phyloP scores from a whole-genome alignment of 2,329 filamentous ascomycete genomes.

The Arthrinium puccinioides region DNA sequence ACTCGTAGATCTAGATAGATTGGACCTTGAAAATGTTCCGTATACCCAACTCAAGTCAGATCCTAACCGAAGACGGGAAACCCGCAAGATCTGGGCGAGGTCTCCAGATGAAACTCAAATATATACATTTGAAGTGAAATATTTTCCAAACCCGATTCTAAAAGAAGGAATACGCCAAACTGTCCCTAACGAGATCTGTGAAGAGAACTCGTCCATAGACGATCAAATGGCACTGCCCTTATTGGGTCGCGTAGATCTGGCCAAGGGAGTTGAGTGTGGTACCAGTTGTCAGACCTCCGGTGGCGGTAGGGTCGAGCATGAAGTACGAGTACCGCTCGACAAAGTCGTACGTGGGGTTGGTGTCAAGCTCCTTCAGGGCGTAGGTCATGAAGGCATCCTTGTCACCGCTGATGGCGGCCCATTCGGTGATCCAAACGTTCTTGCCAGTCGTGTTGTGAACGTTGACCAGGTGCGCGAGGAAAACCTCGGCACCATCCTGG shows the following conservation, averaged over 20 bases:
- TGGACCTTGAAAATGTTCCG: slow-evolving; percentile 1
- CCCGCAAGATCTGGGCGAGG: neutral
- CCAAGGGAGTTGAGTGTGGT: slow-evolving; percentile 38
- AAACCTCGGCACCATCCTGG: slow-evolving; percentile 33
- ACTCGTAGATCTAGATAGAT: slow-evolving; percentile 1
- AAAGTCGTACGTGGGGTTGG: slow-evolving; percentile 34
- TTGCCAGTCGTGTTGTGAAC: slow-evolving; percentile 37
- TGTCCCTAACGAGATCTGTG: slow-evolving; percentile 10
- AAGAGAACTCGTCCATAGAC: too few species aligned
- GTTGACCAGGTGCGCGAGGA: slow-evolving; percentile 46
- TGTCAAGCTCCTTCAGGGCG: slow-evolving; percentile 41
- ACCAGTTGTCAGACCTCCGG: slow-evolving; percentile 33
- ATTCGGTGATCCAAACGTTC: slow-evolving; percentile 59
- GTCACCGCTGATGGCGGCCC: slow-evolving; percentile 42
- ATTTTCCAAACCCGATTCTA: slow-evolving; percentile 6
- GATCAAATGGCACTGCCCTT: slow-evolving; percentile 4
- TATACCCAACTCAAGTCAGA: slow-evolving; percentile 1
- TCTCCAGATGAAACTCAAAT: slow-evolving; percentile 6
- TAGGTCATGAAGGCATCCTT: slow-evolving; percentile 41
- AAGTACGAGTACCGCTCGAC: slow-evolving; percentile 53
- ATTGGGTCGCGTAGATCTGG: slow-evolving; percentile 37
- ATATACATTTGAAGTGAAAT: slow-evolving; percentile 13
- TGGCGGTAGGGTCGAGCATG: slow-evolving; percentile 39
- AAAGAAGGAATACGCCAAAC: slow-evolving; percentile 13
- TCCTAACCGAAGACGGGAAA: slow-evolving; percentile 1